Base-by-base conservation (phyloP, 108 stramenopile genomes). In the Fistulifera pelliculosa region DNA sequence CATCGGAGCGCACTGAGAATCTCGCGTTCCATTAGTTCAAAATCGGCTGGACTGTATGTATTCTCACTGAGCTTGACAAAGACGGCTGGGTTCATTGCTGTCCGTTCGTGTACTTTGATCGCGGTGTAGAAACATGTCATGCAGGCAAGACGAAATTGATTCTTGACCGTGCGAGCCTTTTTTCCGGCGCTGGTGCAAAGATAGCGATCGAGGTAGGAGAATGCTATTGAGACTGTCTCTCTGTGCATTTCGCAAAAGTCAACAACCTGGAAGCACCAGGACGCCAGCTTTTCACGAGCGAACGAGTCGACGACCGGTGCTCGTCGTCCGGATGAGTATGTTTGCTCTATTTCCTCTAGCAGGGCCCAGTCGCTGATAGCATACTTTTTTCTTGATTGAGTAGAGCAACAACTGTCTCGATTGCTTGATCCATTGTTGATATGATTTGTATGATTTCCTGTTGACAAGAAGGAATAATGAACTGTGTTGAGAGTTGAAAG, bases 111-210 rank as follows among this genome's bases (percentile, higher is more conserved):
- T 13, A 84, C 70, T 56, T 89, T 89, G 44, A 84, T 72, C 25
- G 87, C 79, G 8, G 74, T 73, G 77, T 79, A 89, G 22, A 83
- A 64, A 7, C 61, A 28, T 18, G 81, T 65, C 50, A 89, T 69
- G 40, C 75, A 71, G n/a, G 79, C 87, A n/a, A 88, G 66, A 52
- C 84, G 87, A 58, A 74, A 88, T 27, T 45, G 26, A 23, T 61
- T 49, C 27, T 66, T 62, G 52, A 79, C 69, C 8, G 38, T 10
- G 10, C 69, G 49, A 27, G 69, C 60, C 11, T 39, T 14, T 28
- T 53, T 41, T 0, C 56, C 64, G 40, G 59, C 40, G 38, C 51
- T 21, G 18, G 56, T 63, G 13, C 58, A 24, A 16, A 75, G 19
- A 47, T 65, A 88, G 24, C 82, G 59, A 68, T 88, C 86, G 0